phyloP scores from a whole-genome alignment of 495 filamentous ascomycete species.

The Penicillium cataractarum region DNA sequence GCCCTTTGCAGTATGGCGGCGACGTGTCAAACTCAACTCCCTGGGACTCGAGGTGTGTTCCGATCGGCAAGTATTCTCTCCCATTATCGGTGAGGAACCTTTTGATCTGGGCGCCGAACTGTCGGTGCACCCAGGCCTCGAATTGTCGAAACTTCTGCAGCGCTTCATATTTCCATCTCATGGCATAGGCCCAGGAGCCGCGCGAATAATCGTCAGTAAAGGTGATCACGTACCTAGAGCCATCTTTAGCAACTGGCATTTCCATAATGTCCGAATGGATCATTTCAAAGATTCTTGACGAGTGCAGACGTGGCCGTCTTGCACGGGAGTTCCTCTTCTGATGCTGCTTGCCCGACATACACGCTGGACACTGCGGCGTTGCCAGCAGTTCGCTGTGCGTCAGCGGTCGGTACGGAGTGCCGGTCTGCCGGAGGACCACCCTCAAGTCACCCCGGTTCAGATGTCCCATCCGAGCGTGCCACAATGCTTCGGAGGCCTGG shows the following conservation, averaged over 20 bases:
- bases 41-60: no score
- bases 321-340: background rate
- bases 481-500: background rate
- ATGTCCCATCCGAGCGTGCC: background rate
- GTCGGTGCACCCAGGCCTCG: background rate
- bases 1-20: no score
- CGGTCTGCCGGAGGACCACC: background rate
- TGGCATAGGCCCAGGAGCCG: conserved; percentile 2
- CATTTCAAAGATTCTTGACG: background rate
- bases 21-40: no score
- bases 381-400: background rate
- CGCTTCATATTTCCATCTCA: background rate
- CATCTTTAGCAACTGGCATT: conserved; percentile 13
- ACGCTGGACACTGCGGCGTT: background rate
- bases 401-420: background rate
- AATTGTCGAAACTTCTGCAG: background rate
- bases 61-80: background rate
- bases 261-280: conserved; percentile 7
- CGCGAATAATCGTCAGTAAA: conserved; percentile 15
- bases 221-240: conserved; percentile 19
- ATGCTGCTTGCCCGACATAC: background rate
- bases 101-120: background rate
- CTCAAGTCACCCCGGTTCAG: background rate
- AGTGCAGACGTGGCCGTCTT: background rate
- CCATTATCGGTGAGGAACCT: background rate